Base-by-base conservation (phyloP, 2,329 filamentous ascomycete species). In the Proliferodiscus dingleyae region DNA sequence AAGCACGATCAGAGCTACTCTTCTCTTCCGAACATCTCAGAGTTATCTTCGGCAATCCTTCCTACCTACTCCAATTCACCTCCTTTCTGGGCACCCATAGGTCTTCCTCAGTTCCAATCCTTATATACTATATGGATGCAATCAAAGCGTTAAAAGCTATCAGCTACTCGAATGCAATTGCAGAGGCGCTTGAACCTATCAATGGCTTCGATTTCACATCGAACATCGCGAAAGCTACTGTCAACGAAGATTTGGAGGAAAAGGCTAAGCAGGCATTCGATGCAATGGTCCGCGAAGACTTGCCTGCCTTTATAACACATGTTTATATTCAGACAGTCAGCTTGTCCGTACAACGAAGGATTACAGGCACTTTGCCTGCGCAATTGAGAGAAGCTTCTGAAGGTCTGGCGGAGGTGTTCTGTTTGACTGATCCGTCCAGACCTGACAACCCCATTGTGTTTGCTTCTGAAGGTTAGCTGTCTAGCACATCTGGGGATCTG, bases 381-480 rank as follows among this genome's bases (percentile, higher is more conserved):
- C 73, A 83, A 55, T 67, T 87, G 19, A 72, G 77, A 34, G 80
- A 85, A 36, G 75, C 83, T n/a, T 85, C 83, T 0, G 84, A 89
- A 61, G 85, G 84, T 0, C 63, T 89, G 47, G 85, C 84, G 0
- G 85, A 89, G 60, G 84, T 87, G 0, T 89, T 89, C 55, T 89
- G 85, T 60, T 64, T 89, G 44, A 86, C 83, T 0, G 86, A 90
- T 61, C 84, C 86, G 7, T 85, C 82, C 1, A 71, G 84, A 46
- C 70, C 75, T 2, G 86, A 88, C 50, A 88, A 89, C 59, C 86
- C 85, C 0, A 86, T 89, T 49, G 78, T 89, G 2, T 87, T 89
- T 64, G 83, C 83, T 5, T 88, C 83, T 3, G 81, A 87, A 72
- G 82, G 82, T 85, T 60, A 51, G 62, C 57, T 29, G 6, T 13